Percentiles rank a stretch among this genome's conserved stretches.
phyloP scores from a whole-genome alignment of 306 rosid species.

The Clitoria ternatea region DNA sequence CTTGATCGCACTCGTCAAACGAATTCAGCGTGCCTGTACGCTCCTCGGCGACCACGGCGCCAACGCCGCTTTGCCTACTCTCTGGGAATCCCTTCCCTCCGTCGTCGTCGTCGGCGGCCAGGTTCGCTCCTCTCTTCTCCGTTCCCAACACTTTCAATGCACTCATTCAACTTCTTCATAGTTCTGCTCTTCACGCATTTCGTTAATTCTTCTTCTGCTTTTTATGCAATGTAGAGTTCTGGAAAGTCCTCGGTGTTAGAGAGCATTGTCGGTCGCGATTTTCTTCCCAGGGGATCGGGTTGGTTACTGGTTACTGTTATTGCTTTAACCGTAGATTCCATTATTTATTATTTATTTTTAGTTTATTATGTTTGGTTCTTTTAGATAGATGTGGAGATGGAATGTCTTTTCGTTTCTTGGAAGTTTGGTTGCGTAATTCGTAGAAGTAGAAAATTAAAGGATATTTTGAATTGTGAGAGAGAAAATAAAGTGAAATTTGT shows the following conservation, averaged over 20 bases:
- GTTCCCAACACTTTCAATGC: not conserved
- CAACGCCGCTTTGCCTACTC: conserved; percentile 53
- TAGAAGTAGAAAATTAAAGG: not conserved
- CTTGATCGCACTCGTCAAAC: conserved; percentile 75
- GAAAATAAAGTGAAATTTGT: not conserved
- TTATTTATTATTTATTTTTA: not conserved
- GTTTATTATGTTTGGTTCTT: conserved; percentile 4
- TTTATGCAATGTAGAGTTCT: conserved; percentile 55
- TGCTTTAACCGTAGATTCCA: not conserved
- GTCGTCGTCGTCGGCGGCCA: conserved; percentile 96
- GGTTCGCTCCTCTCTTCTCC: conserved; percentile 33
- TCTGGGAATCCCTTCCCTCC: conserved; percentile 86
- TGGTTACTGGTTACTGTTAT: not conserved
- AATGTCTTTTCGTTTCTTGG: not conserved
- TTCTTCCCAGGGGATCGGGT: conserved; percentile 93
- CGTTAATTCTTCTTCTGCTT: too few species aligned
- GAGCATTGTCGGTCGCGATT: conserved; percentile 85
- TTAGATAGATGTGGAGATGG: not conserved
- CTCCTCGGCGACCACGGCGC: conserved; percentile 82
- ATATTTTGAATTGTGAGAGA: not conserved
- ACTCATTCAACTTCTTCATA: not conserved
- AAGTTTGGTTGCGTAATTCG: not conserved
- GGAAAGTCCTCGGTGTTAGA: conserved; percentile 81
- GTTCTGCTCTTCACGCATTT: not conserved
- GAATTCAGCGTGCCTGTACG: conserved; percentile 85